Conservation (phyloP, 83 land plant species). For the Picea abies region DNA sequence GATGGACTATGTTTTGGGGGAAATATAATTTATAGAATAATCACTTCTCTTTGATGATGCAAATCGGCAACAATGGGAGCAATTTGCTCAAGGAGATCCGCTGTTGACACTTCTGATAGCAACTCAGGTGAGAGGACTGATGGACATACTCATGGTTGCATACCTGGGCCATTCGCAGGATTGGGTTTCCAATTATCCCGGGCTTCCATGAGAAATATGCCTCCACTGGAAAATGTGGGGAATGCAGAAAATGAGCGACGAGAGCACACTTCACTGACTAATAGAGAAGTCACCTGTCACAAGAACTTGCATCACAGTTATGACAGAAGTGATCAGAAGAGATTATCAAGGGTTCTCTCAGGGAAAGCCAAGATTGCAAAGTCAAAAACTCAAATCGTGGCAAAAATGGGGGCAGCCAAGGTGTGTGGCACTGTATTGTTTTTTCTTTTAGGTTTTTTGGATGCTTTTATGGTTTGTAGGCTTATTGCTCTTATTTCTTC, state of each 20-base stretch:
- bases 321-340: constrained; percentile 3
- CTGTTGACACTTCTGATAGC: background rate
- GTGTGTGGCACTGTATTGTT: constrained; percentile 1
- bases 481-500: no score
- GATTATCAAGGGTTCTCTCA: constrained; percentile 16
- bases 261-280: background rate
- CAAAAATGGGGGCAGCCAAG: constrained; percentile 22
- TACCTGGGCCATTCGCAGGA: background rate
- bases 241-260: background rate
- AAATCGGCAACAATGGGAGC: constrained; percentile 5
- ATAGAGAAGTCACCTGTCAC: background rate
- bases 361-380: constrained; percentile 17
- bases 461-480: no score
- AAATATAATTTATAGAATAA: no score
- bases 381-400: constrained; percentile 16
- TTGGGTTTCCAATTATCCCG: constrained; percentile 7
- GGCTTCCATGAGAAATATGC: background rate
- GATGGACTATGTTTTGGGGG: no score
- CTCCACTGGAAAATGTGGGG: background rate
- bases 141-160: no score
- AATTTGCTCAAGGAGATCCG: constrained; percentile 8
- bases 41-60: no score
- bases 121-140: background rate
- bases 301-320: background rate
- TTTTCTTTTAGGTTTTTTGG: background rate